These are phyloP conservation scores for Thuidium tamariscinum DNA, from an alignment of 225 moss, liverwort and hornwort genomes.

Conservation along the genomic window DNA sequence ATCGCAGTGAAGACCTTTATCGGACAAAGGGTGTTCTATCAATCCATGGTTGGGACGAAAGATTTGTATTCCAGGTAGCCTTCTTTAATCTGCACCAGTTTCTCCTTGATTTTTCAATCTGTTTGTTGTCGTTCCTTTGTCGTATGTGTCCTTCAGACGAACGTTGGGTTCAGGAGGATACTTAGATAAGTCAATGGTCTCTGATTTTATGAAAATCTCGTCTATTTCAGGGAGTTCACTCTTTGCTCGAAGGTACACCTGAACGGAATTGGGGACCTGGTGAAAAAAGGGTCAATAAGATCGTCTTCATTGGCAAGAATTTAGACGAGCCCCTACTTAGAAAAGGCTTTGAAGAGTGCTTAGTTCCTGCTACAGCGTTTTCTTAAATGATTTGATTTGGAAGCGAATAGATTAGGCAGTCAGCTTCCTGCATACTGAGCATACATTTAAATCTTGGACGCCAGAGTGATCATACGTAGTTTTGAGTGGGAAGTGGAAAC, in stretches of 20 bases:
- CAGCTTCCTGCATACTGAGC: neutral
- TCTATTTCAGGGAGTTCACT: conserved; percentile 78
- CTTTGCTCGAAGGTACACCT: conserved; percentile 79
- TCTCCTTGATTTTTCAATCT: neutral
- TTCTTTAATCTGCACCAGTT: neutral
- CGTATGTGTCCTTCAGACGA: neutral
- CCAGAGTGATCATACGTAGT: neutral
- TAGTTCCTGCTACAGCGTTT: conserved; percentile 27
- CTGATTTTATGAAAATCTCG: neutral
- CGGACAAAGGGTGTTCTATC: conserved; percentile 92
- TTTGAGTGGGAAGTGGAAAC: neutral
- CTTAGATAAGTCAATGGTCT: neutral
- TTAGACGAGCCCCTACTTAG: conserved; percentile 53
- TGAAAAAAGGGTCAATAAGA: conserved; percentile 69
- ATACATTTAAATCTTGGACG: neutral
- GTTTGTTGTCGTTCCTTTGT: neutral
- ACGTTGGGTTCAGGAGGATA: neutral
- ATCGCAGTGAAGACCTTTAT: conserved; percentile 75
- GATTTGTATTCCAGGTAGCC: conserved; percentile 91
- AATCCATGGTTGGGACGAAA: conserved; percentile 82
- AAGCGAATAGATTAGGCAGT: neutral
- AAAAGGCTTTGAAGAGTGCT: conserved; percentile 57
- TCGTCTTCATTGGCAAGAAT: conserved; percentile 90
- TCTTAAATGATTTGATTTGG: neutral
- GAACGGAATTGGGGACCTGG: conserved; percentile 68